Evolutionary conservation across 2,329 filamentous ascomycete genomes (phyloP), one percentile per base, ranked within the genome.

Genomic region (Ascochyta koolunga): DNA sequence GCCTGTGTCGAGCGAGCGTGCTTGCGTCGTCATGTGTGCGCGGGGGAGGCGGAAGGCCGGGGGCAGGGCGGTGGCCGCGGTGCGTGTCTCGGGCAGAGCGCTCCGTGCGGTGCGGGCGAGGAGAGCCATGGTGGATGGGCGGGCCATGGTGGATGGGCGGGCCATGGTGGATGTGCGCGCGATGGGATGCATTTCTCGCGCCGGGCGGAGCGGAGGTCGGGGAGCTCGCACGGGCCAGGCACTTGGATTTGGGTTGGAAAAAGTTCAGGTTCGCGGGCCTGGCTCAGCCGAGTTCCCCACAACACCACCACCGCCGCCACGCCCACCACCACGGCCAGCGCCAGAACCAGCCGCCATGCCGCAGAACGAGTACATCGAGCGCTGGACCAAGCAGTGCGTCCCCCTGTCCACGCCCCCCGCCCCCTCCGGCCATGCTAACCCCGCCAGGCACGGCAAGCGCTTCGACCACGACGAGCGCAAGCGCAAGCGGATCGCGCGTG

Each of bases 401-500:
- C 56, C 21, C 50, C 18, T 18, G 4, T 13, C 8, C 13, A 10
- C 2, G 1, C 15, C 38, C 47, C 35, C 15, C 21, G 11, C 22
- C 10, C 22, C 11, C 16, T 22, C 5, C 15, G 6, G 33, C 19
- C n/a, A 21, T 11, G 29, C 64, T 69, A 60, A 69, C 61, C 52
- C 48, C 58, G 58, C 53, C 56, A 68, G 65, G 46, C 65, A 68
- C 49, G 65, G 65, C 53, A 68, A 68, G 54, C 65, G 86, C 56
- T 84, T 90, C 64, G 91, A 96, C 75, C 85, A 93, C 76, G 93
- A 97, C 71, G 95, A 99, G 80, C 88, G 93, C 64, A 80, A 82
- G 55, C 90, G 95, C 70, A 99, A 99, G 83, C 86, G 88, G 67
- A 81, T 86, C 59, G 95, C 95, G 56, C 89, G 95, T 79, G 91